Evolutionary conservation across 495 filamentous ascomycete species (phyloP), one percentile per base, ranked within the genome.

Genomic region (Aspergillus heteromorphus): DNA sequence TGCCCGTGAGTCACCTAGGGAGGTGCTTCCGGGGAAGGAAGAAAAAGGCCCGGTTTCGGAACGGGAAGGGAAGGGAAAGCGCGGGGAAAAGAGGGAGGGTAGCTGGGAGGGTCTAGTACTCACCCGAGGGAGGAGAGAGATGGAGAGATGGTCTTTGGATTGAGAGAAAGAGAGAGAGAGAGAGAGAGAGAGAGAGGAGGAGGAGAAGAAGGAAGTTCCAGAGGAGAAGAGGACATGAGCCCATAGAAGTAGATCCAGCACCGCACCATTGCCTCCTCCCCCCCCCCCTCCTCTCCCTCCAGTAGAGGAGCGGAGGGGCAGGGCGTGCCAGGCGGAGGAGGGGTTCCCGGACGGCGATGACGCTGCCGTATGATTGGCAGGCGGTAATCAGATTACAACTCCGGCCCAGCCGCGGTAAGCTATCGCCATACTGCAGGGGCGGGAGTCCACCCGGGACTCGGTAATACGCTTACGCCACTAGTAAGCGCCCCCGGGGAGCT

Each of bases 41-140:
- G 55, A 61, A 64, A 64, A 64, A 54, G 36, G 52, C 61, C 61
- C 58, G 58, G 57, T 64, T 55, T 58, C 61, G 56, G 58, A 61
- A 55, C 61, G 57, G 61, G 41, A 47, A 42, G 16, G 53, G 14
- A 50, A 50, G 61, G 45, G 54, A 58, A 45, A 57, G 51, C 56
- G 60, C 56, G 56, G 56, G 56, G 56, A 29, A 53, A 45, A 45
- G n/a, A 34, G 51, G 41, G 38, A 41, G 53, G n/a, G n/a, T n/a
- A n/a, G n/a, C n/a, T n/a, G n/a, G n/a, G 31, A 19, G 13, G 31
- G 31, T 38, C 34, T 38, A 40, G n/a, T 27, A 31, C 31, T 53
- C 30, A 41, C 19, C 41, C 34, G 47, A 48, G 25, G 17, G 31
- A 16, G 18, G 5, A 34, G 40, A 43, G 47, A 53, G 17, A 42